Evolutionary conservation across 1,284 basidiomycete genomes (phyloP).

Genomic region (Leccinum ponderosum): DNA sequence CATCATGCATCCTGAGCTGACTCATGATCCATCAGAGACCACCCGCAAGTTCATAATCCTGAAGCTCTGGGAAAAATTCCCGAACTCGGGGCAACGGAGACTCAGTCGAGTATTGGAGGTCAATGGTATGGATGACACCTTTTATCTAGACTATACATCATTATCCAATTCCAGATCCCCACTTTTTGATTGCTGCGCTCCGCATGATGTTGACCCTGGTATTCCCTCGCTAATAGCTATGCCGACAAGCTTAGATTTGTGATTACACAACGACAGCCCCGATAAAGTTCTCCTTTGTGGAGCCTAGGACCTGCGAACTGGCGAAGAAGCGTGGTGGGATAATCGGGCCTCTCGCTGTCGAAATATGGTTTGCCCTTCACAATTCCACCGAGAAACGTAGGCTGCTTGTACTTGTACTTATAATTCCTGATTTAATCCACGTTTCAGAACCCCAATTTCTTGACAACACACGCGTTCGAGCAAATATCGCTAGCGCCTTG

Average conservation of each 20-base stretch:
- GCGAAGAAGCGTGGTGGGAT: background rate
- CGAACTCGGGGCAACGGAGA: slow-evolving; percentile 1
- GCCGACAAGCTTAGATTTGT: background rate
- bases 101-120: slow-evolving; percentile 17
- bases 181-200: background rate
- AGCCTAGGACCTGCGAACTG: background rate
- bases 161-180: background rate
- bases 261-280: background rate
- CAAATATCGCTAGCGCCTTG: background rate
- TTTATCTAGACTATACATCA: background rate
- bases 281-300: background rate
- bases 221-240: background rate
- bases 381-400: background rate
- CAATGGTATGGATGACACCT: background rate
- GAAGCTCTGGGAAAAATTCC: slow-evolving; percentile 7
- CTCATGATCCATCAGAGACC: slow-evolving; percentile 12
- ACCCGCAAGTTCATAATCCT: slow-evolving; percentile 6
- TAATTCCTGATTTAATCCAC: background rate
- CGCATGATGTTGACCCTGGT: background rate
- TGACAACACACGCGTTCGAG: background rate
- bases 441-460: background rate
- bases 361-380: background rate
- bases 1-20: background rate
- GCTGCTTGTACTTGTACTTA: background rate
- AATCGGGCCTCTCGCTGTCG: background rate